phyloP scores from a whole-genome alignment of 1,284 basidiomycete species.

The Sporisorium iseilematis-ciliati region DNA sequence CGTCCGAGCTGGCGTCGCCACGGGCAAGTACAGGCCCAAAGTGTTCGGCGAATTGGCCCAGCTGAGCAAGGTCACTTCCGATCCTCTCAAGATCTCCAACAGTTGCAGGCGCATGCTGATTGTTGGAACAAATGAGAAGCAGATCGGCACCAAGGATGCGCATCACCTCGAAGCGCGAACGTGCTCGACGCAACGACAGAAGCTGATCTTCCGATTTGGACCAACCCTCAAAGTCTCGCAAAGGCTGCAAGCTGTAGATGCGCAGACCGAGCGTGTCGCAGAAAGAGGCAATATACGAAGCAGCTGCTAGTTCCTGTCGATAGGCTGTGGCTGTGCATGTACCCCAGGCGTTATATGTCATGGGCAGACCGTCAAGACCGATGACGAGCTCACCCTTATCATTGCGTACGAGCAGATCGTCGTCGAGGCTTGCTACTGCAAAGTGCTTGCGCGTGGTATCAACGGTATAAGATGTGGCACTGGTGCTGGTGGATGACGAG shows the following conservation, averaged over 20 bases:
- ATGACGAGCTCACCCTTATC: constrained; percentile 75
- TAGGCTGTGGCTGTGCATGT: constrained; percentile 41
- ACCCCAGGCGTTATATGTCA: constrained; percentile 56
- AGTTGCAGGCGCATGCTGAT: constrained; percentile 54
- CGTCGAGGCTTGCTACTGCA: constrained; percentile 15
- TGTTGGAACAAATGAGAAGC: constrained; percentile 61
- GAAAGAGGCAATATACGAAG: constrained; percentile 56
- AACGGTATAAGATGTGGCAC: constrained; percentile 38
- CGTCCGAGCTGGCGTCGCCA: not conserved
- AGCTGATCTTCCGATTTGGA: constrained; percentile 25
- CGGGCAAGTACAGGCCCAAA: constrained; percentile 26
- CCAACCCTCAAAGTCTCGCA: constrained; percentile 70
- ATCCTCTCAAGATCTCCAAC: constrained; percentile 55
- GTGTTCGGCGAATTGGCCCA: constrained; percentile 41
- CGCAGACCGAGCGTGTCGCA: constrained; percentile 54
- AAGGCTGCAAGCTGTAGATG: constrained; percentile 70
- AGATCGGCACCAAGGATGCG: constrained; percentile 58
- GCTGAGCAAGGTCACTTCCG: constrained; percentile 60
- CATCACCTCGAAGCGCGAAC: constrained; percentile 59
- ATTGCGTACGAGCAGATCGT: constrained; percentile 72
- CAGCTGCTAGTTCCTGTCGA: constrained; percentile 57
- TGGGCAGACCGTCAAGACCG: constrained; percentile 59
- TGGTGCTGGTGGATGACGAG: constrained; percentile 18
- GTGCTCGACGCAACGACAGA: constrained; percentile 35
- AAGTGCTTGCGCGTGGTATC: not conserved